Percentiles rank a stretch among this genome's conserved stretches.
Evolutionary conservation across 441 rosid genomes (phyloP).

Genomic region (Euphorbia corollata): DNA sequence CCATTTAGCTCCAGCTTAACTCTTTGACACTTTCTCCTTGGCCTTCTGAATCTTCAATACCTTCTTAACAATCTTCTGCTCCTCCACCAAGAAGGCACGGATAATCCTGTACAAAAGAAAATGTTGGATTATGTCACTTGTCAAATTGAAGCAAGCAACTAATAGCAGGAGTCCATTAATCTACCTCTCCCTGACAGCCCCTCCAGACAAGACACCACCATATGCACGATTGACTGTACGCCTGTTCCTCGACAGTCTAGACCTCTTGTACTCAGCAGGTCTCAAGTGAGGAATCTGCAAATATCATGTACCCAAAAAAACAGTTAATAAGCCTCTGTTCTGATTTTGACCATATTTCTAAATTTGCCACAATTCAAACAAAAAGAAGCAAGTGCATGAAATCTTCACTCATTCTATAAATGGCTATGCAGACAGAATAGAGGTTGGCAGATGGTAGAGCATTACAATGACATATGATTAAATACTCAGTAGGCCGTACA

Average conservation of each 20-base stretch:
- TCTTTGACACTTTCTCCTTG: slow-evolving; percentile 61
- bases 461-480: not conserved
- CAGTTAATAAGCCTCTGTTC: not conserved
- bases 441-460: not conserved
- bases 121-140: not conserved
- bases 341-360: not conserved
- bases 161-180: not conserved
- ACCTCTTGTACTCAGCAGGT: slow-evolving; percentile 54
- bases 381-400: too few relatives aligned
- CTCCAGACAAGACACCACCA: slow-evolving; percentile 55
- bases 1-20: slow-evolving; percentile 23
- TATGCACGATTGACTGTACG: slow-evolving; percentile 56
- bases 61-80: slow-evolving; percentile 88
- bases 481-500: too few relatives aligned
- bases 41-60: slow-evolving; percentile 78
- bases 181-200: slow-evolving; percentile 57
- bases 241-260: slow-evolving; percentile 47
- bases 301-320: not conserved
- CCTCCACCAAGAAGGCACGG: slow-evolving; percentile 82
- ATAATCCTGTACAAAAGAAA: slow-evolving; percentile 44
- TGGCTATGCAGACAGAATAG: not conserved
- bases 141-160: not conserved
- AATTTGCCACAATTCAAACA: not conserved
- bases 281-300: slow-evolving; percentile 55
- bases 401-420: too few relatives aligned